These are phyloP conservation scores for Sporobolomyces pararoseus DNA, from an alignment of 768 basidiomycete species.

Conservation along the genomic window DNA sequence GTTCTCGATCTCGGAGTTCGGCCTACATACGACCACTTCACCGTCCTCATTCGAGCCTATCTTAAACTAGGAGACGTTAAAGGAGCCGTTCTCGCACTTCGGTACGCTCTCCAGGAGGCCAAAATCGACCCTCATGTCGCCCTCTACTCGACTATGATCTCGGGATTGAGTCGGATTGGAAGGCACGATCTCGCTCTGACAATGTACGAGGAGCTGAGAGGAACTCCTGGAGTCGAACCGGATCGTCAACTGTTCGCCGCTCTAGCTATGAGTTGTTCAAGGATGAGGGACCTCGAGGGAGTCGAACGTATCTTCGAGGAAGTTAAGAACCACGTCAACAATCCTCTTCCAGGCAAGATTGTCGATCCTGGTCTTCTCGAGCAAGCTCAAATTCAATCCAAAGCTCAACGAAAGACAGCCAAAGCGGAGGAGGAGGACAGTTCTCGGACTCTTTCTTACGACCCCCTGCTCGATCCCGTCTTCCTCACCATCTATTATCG, in stretches of 20 bases:
- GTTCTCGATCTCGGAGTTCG: constrained; percentile 67
- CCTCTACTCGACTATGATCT: constrained; percentile 73
- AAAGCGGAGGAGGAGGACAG: neutral
- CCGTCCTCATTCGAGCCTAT: constrained; percentile 73
- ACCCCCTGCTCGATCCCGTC: constrained; percentile 33
- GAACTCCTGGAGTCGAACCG: constrained; percentile 58
- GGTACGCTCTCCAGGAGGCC: constrained; percentile 53
- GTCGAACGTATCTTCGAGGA: constrained; percentile 21
- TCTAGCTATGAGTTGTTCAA: constrained; percentile 23
- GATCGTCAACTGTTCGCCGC: constrained; percentile 52
- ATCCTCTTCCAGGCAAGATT: neutral
- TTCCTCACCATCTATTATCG: constrained; percentile 38
- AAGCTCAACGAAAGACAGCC: neutral
- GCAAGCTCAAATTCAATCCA: neutral
- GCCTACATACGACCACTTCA: constrained; percentile 68
- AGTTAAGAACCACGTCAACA: neutral
- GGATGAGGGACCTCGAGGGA: constrained; percentile 15
- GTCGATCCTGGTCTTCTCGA: constrained; percentile 17
- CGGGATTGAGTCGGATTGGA: constrained; percentile 63
- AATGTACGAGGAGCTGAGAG: constrained; percentile 63
- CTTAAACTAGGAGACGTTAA: constrained; percentile 59
- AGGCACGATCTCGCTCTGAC: constrained; percentile 57
- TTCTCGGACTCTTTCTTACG: constrained; percentile 19
- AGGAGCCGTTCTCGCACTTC: constrained; percentile 59
- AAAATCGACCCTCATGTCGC: constrained; percentile 61